A percentile compares a stretch with the other conserved stretches of the same genome.
Evolutionary conservation across 768 basidiomycete genomes (phyloP).

Genomic region (Suillus clintonianus): DNA sequence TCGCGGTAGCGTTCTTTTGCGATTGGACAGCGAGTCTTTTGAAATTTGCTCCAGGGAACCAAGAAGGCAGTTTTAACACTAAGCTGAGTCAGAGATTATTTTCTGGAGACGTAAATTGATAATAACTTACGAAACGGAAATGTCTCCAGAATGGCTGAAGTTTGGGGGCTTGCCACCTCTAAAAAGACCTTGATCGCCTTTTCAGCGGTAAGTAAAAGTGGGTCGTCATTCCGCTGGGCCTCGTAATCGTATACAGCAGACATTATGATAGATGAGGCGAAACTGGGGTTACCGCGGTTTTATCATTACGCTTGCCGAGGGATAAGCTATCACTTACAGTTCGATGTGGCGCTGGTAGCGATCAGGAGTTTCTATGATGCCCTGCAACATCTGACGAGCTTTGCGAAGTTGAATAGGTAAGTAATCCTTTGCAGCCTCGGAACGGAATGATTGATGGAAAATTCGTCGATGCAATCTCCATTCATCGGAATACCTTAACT

Average conservation of each 20-base stretch:
- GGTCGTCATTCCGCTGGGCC: slow-evolving; percentile 27
- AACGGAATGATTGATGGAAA: slow-evolving; percentile 33
- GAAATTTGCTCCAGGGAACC: slow-evolving; percentile 39
- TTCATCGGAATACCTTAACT: slow-evolving; percentile 30
- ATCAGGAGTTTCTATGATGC: slow-evolving; percentile 24
- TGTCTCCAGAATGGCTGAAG: slow-evolving; percentile 28
- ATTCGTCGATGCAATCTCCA: slow-evolving; percentile 35
- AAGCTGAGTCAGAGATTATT: slow-evolving; percentile 14
- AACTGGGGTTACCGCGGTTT: slow-evolving; percentile 17
- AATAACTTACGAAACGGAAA: slow-evolving; percentile 32
- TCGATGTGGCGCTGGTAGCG: slow-evolving; percentile 30
- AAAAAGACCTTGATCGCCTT: slow-evolving; percentile 28
- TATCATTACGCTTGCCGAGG: background rate
- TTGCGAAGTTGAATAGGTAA: slow-evolving; percentile 29
- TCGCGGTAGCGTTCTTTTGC: slow-evolving; percentile 26
- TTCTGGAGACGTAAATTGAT: slow-evolving; percentile 4
- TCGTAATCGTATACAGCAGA: slow-evolving; percentile 35
- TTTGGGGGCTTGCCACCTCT: slow-evolving; percentile 25
- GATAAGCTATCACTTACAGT: slow-evolving; percentile 20
- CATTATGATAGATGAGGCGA: slow-evolving; percentile 34
- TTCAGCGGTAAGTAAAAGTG: slow-evolving; percentile 30
- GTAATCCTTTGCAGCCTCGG: slow-evolving; percentile 26
- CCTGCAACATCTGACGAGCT: slow-evolving; percentile 24
- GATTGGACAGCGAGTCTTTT: slow-evolving; percentile 31
- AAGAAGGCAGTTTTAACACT: slow-evolving; percentile 32